Base-by-base conservation (phyloP, 2,329 filamentous ascomycete species). In the Penicillium sp. region DNA sequence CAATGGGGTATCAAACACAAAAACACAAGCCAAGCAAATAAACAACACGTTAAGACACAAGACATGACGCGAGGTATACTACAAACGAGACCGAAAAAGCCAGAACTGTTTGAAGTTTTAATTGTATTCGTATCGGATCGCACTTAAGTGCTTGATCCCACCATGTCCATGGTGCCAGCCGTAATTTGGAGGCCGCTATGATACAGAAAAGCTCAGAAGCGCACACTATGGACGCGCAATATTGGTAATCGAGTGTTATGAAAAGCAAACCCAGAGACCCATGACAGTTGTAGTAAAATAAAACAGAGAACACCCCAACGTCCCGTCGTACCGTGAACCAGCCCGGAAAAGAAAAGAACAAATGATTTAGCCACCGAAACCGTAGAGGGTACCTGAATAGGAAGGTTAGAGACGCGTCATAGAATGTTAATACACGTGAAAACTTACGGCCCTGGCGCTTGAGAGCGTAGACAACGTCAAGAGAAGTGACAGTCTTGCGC, bases 331-430 rank as follows among this genome's bases (percentile, higher is more conserved):
- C 73, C 73, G 65, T 73, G 66, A 75, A 73, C 69, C 71, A 66
- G 67, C 68, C 72, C 69, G 69, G 68, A 73, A 74, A 74, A 71
- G 61, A 67, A 59, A 67, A 61, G 65, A 63, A 66, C 58, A 65
- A 69, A 54, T 60, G 56, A 71, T 71, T 86, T 89, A 93, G 84
- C 89, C 89, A 84, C 89, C 89, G 84, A 92, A 92, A 82, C 89
- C 89, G 83, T 92, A 93, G 65, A 92, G 88, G 74, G 89, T 89
- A 72, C 88, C 73, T 75, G 57, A 42, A 57, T 14, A 31, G 11
- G 16, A 20, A 58, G 13, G 62, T 70, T 63, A 70, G 66, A 60
- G 47, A 42, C 20, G 26, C 32, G 58, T 10, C 14, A n/a, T 13
- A 7, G 18, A 58, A 24, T 2, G 37, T 50, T 22, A 29, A 56